Conservation (phyloP, 176 grass and related monocot genomes). For the Musa itinerans region DNA sequence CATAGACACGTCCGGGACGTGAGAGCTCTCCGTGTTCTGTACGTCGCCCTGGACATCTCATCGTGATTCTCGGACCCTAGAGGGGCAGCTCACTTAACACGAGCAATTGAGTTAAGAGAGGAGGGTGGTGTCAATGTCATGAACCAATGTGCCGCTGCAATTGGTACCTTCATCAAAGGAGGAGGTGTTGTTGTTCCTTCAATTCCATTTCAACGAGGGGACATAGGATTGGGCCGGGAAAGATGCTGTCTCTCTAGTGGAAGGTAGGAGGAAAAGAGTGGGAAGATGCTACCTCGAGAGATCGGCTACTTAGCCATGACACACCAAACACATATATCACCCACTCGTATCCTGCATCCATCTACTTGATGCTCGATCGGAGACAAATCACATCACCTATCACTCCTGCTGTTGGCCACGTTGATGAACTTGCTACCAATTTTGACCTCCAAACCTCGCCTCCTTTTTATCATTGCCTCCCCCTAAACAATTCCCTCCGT, state of each 20-base stretch:
- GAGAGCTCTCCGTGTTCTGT: too few relatives aligned
- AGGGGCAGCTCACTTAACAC: too few relatives aligned
- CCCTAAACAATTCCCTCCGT: too few relatives aligned
- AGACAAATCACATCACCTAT: too few relatives aligned
- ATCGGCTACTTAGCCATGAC: background rate
- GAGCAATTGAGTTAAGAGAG: background rate
- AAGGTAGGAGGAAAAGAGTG: background rate
- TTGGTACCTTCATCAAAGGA: background rate
- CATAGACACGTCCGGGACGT: too few relatives aligned
- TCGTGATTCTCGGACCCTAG: too few relatives aligned
- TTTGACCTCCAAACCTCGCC: too few relatives aligned
- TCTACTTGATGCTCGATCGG: background rate
- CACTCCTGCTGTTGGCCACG: too few relatives aligned
- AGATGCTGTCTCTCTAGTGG: slow-evolving; percentile 15
- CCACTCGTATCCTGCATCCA: background rate
- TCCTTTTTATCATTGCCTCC: too few relatives aligned
- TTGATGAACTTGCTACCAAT: too few relatives aligned
- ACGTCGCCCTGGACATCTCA: too few relatives aligned
- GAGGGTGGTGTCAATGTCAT: too few relatives aligned
- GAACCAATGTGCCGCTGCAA: background rate
- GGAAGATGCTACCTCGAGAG: background rate
- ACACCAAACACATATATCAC: background rate
- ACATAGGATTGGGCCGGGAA: background rate
- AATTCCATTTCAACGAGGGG: background rate
- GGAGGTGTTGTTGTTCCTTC: background rate